Conservation (phyloP, 129 eudicot species). For the Cynara cardunculus region DNA sequence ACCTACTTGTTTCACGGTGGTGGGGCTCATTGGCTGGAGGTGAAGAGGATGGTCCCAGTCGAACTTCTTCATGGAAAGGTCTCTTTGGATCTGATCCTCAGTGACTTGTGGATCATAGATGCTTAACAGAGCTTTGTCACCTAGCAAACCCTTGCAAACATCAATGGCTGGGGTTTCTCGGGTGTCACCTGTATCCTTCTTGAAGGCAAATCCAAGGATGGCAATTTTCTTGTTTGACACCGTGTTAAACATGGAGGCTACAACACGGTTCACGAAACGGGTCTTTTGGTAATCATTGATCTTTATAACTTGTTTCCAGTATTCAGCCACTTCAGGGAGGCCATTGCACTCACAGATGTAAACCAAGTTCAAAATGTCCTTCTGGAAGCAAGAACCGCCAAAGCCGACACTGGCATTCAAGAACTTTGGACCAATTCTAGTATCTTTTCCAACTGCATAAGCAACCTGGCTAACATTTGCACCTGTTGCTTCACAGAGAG, state of each 20-base stretch:
- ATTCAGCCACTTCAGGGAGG: constrained; percentile 87
- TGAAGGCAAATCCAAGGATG: constrained; percentile 83
- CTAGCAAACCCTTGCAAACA: constrained; percentile 81
- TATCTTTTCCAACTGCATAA: constrained; percentile 78
- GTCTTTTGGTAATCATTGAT: constrained; percentile 83
- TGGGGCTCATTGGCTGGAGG: constrained; percentile 91
- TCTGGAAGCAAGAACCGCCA: constrained; percentile 92
- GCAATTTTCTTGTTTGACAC: constrained; percentile 81
- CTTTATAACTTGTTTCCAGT: constrained; percentile 94
- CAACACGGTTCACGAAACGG: constrained; percentile 91
- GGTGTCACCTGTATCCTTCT: constrained; percentile 85
- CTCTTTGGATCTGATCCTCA: constrained; percentile 85
- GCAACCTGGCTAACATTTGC: constrained; percentile 77
- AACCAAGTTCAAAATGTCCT: constrained; percentile 76
- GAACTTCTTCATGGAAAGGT: constrained; percentile 74
- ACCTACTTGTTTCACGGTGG: constrained; percentile 76
- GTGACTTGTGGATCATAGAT: constrained; percentile 90
- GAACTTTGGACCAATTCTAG: constrained; percentile 80
- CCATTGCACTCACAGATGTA: constrained; percentile 94
- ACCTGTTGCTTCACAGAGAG: constrained; percentile 89
- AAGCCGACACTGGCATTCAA: constrained; percentile 83
- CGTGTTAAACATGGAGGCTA: constrained; percentile 87
- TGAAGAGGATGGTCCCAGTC: constrained; percentile 96
- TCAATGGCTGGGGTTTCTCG: constrained; percentile 89
- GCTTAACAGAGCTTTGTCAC: constrained; percentile 77